phyloP scores from a whole-genome alignment of 306 rosid species.

The Cicer cuneatum region DNA sequence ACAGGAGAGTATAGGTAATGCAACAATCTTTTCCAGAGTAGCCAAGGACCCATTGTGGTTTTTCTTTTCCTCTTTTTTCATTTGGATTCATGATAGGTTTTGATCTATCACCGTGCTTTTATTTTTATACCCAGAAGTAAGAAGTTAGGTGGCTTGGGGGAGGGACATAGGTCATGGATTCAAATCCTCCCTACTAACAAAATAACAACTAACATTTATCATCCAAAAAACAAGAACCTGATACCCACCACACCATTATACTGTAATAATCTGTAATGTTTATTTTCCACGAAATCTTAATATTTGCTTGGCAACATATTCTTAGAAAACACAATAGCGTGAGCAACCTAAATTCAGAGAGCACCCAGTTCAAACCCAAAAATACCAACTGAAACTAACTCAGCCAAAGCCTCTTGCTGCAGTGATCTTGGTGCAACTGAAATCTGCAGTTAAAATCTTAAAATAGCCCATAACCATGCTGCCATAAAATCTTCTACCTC shows the following conservation, averaged over 20 bases:
- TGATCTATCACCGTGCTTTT: constrained; percentile 3
- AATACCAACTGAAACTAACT: too few species aligned
- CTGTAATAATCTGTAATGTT: not conserved
- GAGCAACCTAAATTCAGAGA: too few species aligned
- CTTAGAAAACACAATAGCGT: too few species aligned
- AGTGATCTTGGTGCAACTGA: too few species aligned
- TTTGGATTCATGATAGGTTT: constrained; percentile 21
- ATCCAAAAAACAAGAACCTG: too few species aligned
- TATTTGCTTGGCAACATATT: not conserved
- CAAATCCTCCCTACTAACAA: not conserved
- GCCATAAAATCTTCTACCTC: too few species aligned
- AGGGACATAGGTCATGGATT: not conserved
- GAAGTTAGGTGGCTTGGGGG: not conserved
- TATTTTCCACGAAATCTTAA: not conserved
- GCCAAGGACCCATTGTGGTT: not conserved
- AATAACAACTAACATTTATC: not conserved
- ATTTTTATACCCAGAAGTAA: not conserved
- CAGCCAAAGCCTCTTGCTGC: too few species aligned
- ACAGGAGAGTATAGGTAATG: constrained; percentile 91
- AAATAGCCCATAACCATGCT: too few species aligned
- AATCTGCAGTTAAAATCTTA: too few species aligned
- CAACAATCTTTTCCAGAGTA: constrained; percentile 35
- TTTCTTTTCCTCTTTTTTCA: not conserved
- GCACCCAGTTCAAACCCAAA: too few species aligned
- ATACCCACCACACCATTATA: not conserved